Percentiles rank a stretch among this genome's conserved stretches.
These are phyloP conservation scores for Tolypocladium amazonense DNA, from an alignment of 2,329 filamentous ascomycete species.

Conservation along the genomic window DNA sequence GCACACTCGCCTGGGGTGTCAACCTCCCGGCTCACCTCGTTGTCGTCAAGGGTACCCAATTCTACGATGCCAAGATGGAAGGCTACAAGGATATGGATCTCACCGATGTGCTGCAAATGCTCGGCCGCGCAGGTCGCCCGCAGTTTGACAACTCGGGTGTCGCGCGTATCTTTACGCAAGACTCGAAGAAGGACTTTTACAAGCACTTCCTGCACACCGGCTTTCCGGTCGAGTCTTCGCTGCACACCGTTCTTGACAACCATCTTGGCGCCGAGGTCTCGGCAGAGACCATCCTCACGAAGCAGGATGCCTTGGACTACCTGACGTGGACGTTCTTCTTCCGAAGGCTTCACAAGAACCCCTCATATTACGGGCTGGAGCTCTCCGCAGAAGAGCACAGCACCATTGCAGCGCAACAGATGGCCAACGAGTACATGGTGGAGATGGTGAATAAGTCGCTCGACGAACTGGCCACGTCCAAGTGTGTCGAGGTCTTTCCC, in stretches of 20 bases:
- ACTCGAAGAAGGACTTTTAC: constrained; percentile 97
- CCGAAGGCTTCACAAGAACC: constrained; percentile 92
- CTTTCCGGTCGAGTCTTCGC: constrained; percentile 91
- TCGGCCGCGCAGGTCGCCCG: constrained; percentile 86
- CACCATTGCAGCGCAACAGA: constrained; percentile 70
- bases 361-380: constrained; percentile 92
- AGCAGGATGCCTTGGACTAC: constrained; percentile 96
- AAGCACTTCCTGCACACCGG: constrained; percentile 98
- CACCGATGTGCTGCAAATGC: constrained; percentile 95
- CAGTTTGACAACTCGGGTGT: constrained; percentile 96
- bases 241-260: constrained; percentile 95
- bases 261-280: constrained; percentile 93
- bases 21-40: constrained; percentile 95
- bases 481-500: constrained; percentile 70
- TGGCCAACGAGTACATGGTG: constrained; percentile 92
- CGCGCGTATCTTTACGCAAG: constrained; percentile 93
- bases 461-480: constrained; percentile 68
- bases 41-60: constrained; percentile 96
- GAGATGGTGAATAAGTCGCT: constrained; percentile 83
- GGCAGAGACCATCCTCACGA: constrained; percentile 82
- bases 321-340: constrained; percentile 99
- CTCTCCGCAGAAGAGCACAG: constrained; percentile 90
- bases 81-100: constrained; percentile 98
- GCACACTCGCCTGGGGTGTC: constrained; percentile 95
- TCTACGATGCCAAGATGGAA: constrained; percentile 95